phyloP scores from a whole-genome alignment of 352 stramenopile species.

The Aphanomyces invadans region DNA sequence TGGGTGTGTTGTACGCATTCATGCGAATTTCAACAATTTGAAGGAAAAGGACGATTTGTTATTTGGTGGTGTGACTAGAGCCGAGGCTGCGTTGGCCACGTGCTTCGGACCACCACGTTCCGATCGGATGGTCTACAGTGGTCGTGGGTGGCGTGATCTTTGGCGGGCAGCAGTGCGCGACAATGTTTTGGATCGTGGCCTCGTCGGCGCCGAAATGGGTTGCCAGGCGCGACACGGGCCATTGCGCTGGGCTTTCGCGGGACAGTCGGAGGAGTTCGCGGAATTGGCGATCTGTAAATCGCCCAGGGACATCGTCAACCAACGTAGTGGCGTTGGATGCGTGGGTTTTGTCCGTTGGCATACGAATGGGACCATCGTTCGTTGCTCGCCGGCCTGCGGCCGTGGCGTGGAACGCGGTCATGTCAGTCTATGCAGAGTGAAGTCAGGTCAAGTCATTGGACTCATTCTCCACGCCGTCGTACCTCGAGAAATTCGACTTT shows the following conservation, averaged over 20 bases:
- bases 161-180: constrained; percentile 1
- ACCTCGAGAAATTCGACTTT: constrained; percentile 17
- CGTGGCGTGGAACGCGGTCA: constrained; percentile 9
- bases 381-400: not conserved
- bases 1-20: too few relatives aligned
- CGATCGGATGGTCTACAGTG: constrained; percentile 12
- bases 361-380: constrained; percentile 8
- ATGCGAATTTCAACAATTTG: too few relatives aligned
- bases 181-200: constrained; percentile 7
- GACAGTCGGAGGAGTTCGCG: constrained; percentile 14
- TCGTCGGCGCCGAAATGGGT: not conserved
- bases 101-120: constrained; percentile 13
- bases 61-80: too few relatives aligned
- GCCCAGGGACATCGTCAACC: constrained; percentile 1
- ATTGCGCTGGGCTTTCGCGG: constrained; percentile 1
- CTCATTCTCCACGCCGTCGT: too few relatives aligned
- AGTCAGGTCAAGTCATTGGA: too few relatives aligned
- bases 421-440: constrained; percentile 10
- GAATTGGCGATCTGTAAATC: constrained; percentile 21
- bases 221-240: not conserved
- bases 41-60: too few relatives aligned
- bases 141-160: constrained; percentile 1
- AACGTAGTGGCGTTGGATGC: constrained; percentile 16
- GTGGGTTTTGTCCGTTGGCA: constrained; percentile 15
- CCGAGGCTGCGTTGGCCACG: too few relatives aligned